A percentile compares a stretch with the other conserved stretches of the same genome.
These are phyloP conservation scores for Rhizophagus clarus DNA, from an alignment of 192 early-diverging fungal genomes.

Conservation along the genomic window DNA sequence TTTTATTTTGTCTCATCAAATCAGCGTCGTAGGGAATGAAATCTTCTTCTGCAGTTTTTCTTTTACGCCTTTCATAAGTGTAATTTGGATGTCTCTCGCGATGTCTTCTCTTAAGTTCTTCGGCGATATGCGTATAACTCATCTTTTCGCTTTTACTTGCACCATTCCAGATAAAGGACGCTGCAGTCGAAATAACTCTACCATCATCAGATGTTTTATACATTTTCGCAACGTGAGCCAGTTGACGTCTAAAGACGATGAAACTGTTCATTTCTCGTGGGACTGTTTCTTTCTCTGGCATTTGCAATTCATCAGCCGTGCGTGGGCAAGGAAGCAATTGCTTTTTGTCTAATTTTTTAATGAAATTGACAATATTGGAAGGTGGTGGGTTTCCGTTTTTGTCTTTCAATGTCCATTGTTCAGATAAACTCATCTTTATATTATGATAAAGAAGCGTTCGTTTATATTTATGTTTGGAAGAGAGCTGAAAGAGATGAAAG, in stretches of 20 bases:
- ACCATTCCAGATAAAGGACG: background rate
- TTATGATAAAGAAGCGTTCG: too few species aligned
- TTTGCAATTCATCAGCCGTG: background rate
- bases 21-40: background rate
- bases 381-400: background rate
- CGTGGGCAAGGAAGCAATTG: background rate
- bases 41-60: background rate
- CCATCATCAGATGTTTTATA: background rate
- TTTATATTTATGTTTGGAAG: too few species aligned
- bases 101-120: background rate
- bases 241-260: background rate
- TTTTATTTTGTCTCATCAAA: too few species aligned
- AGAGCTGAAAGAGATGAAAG: too few species aligned
- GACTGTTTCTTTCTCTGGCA: background rate
- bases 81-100: background rate
- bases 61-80: background rate
- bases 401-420: background rate
- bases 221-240: background rate
- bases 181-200: background rate
- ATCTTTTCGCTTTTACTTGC: background rate
- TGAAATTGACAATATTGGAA: background rate
- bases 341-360: background rate
- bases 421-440: background rate
- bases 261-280: background rate
- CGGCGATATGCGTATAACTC: background rate